These are phyloP conservation scores for Didymellaceae sp. DNA, from an alignment of 2,329 filamentous ascomycete species.

Conservation along the genomic window DNA sequence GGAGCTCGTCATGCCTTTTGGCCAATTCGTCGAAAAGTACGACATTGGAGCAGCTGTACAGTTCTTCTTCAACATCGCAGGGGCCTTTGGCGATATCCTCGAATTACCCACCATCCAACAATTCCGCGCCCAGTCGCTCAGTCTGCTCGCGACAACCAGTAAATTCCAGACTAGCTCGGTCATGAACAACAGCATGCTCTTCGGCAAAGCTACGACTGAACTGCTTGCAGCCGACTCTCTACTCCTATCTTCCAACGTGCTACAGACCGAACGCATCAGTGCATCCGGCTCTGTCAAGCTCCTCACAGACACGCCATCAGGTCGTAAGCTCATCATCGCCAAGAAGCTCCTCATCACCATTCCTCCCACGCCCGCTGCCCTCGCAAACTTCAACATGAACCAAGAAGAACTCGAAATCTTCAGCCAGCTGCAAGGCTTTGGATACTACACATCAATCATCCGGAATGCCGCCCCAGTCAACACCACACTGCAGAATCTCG, in stretches of 20 bases:
- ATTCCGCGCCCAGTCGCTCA: conserved; percentile 6
- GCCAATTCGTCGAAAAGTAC: conserved; percentile 59
- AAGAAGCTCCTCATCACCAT: conserved; percentile 53
- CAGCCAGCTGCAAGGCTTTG: conserved; percentile 44
- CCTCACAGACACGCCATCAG: conserved; percentile 21
- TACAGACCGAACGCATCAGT: conserved; percentile 38
- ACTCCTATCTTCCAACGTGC: conserved; percentile 21
- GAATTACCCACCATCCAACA: conserved; percentile 49
- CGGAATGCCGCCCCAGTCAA: conserved; percentile 46
- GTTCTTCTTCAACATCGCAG: conserved; percentile 33
- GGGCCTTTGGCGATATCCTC: conserved; percentile 48
- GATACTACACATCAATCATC: conserved; percentile 51
- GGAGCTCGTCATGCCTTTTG: conserved; percentile 58
- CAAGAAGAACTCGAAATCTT: conserved; percentile 47
- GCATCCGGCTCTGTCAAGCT: conserved; percentile 10
- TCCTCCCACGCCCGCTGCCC: conserved; percentile 47
- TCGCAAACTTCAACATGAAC: conserved; percentile 48
- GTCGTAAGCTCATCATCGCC: conserved; percentile 42
- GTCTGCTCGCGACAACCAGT: conserved; percentile 4
- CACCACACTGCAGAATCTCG: conserved; percentile 35
- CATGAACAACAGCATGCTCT: conserved; percentile 36
- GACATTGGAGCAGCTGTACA: conserved; percentile 52
- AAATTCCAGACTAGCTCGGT: conserved; percentile 18
- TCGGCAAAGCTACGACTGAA: conserved; percentile 16
- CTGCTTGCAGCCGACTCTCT: conserved; percentile 14